Base-by-base conservation (phyloP, 1,139 yeast genomes). In the Protomyces gravidus region DNA sequence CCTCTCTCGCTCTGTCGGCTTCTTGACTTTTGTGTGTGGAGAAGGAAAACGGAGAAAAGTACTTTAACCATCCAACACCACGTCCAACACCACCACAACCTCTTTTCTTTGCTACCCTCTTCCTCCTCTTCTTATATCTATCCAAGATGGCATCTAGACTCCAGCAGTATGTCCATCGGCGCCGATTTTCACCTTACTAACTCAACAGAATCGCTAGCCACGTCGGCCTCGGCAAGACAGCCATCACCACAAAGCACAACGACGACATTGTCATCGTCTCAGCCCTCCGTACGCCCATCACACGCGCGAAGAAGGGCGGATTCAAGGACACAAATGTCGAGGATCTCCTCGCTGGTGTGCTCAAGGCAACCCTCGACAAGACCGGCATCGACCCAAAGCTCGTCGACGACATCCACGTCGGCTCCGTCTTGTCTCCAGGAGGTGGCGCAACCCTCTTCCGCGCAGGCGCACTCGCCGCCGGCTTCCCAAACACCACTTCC, bases 261-360 rank as follows among this genome's bases (percentile, higher is more conserved):
- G 89, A 86, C 68, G 97, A 89, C 70, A 92, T 88, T 33, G 95
- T 89, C 52, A 83, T 89, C 64, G 87, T 86, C 51, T 86, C 82
- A 55, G 96, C 97, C 52, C 85, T 86, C 78, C 82, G 97, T 76
- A 86, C 96, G 5, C 94, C 97, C 48, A 77, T 87, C 66, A 83
- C 95, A 5, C 21, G 58, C 11, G 58, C 48, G 13, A 45, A 90
- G 65, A 84, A 81, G 72, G 96, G 96, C 62, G 76, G 78, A 17
- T 86, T 88, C 76, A 85, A 83, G 72, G 89, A 86, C 70, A 81
- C 86, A 63, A 79, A 83, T 55, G 79, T 89, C 23, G 95, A 86
- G 68, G 92, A 84, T 72, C 72, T 89, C 53, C 78, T 89, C 63
- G 73, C 81, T 66, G 81, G 80, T 66, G 82, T 89, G 63, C 75